Percentiles rank a stretch among this genome's conserved stretches.
Conservation (phyloP, 805 yeast species). For the Blastobotrys peoriensis region DNA sequence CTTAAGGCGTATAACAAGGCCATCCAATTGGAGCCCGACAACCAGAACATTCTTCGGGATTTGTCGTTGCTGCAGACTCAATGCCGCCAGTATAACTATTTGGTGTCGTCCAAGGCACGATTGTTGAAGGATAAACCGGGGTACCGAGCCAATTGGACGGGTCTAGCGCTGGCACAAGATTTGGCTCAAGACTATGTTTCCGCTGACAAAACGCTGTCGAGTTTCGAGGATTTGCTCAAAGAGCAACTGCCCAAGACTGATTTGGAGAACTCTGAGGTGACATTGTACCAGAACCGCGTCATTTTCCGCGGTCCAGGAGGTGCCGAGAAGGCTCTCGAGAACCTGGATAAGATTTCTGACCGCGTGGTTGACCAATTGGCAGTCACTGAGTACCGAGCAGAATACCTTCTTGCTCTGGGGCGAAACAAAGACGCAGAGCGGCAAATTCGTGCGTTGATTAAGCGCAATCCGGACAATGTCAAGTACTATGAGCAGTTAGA, state of each 20-base stretch:
- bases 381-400: slow-evolving; percentile 61
- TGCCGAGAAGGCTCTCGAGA: slow-evolving; percentile 54
- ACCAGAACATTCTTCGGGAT: slow-evolving; percentile 76
- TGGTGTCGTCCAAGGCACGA: slow-evolving; percentile 57
- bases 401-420: slow-evolving; percentile 53
- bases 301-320: slow-evolving; percentile 55
- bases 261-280: slow-evolving; percentile 76
- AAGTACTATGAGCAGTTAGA: slow-evolving; percentile 65
- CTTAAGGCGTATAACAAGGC: slow-evolving; percentile 73
- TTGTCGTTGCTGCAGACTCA: slow-evolving; percentile 76
- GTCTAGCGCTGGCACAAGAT: slow-evolving; percentile 79
- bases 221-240: slow-evolving; percentile 68
- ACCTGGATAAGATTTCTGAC: slow-evolving; percentile 49
- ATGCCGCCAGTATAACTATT: slow-evolving; percentile 60
- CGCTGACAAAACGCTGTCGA: slow-evolving; percentile 65
- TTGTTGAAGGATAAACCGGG: slow-evolving; percentile 73
- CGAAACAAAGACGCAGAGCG: slow-evolving; percentile 57
- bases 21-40: slow-evolving; percentile 68
- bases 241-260: slow-evolving; percentile 41
- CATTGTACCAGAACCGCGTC: slow-evolving; percentile 63
- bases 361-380: slow-evolving; percentile 54
- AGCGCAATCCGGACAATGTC: slow-evolving; percentile 79
- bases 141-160: slow-evolving; percentile 86
- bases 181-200: slow-evolving; percentile 58
- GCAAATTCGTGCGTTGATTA: slow-evolving; percentile 60